A percentile compares a stretch with the other conserved stretches of the same genome.
Conservation (phyloP, 2,329 filamentous ascomycete species). For the Paraconiothyrium brasiliense region DNA sequence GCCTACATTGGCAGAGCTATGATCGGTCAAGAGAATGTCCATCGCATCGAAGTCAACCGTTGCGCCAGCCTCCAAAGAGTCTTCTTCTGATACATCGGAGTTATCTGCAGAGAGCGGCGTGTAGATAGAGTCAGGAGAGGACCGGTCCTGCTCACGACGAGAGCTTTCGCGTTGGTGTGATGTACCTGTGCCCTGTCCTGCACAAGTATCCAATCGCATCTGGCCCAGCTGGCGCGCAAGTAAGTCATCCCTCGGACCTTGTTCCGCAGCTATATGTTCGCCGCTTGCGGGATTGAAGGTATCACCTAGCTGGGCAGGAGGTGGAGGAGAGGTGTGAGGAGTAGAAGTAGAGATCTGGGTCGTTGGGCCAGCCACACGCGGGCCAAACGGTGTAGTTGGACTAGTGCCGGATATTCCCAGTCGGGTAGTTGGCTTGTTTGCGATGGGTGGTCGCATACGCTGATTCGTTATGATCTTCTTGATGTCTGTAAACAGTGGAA, state of each 20-base stretch:
- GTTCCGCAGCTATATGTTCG: too few relatives aligned
- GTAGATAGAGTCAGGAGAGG: background rate
- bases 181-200: background rate
- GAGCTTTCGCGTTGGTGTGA: background rate
- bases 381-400: too few relatives aligned
- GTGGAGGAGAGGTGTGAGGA: too few relatives aligned
- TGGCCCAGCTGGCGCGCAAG: slow-evolving; percentile 14
- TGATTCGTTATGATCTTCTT: too few relatives aligned
- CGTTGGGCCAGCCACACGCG: too few relatives aligned
- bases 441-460: too few relatives aligned
- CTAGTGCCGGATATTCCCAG: too few relatives aligned
- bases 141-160: background rate
- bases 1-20: background rate
- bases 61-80: background rate
- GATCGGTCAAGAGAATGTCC: slow-evolving; percentile 1
- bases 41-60: slow-evolving; percentile 7
- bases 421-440: too few relatives aligned
- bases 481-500: too few relatives aligned
- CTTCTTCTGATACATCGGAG: background rate
- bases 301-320: too few relatives aligned
- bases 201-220: background rate
- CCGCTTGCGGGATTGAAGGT: too few relatives aligned
- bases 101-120: background rate
- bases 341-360: too few relatives aligned
- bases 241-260: background rate